phyloP scores from a whole-genome alignment of 371 early-diverging fungal species.

The Lichtheimia hyalospora region DNA sequence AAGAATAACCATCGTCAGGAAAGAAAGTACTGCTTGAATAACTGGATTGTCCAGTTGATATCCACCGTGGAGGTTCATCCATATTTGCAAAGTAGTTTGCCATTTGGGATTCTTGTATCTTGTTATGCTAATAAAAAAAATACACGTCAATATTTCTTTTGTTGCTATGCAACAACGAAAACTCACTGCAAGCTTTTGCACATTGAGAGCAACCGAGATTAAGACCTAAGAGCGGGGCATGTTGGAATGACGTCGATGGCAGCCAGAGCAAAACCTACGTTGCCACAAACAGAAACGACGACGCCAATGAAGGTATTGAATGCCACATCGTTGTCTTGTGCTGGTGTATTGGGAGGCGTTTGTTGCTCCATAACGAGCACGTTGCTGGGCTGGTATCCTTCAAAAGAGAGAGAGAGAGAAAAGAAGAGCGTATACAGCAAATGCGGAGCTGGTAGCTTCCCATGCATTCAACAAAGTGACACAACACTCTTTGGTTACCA shows the following conservation, averaged over 20 bases:
- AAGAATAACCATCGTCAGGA: slow-evolving; percentile 53
- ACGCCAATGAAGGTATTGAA: slow-evolving; percentile 66
- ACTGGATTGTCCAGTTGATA: slow-evolving; percentile 21
- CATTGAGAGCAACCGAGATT: slow-evolving; percentile 69
- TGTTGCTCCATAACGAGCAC: not conserved
- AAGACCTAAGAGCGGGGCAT: slow-evolving; percentile 41
- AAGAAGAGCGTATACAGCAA: slow-evolving; percentile 5
- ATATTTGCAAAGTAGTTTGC: slow-evolving; percentile 47
- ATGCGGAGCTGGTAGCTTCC: not conserved
- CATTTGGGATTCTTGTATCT: slow-evolving; percentile 43
- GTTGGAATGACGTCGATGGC: no score
- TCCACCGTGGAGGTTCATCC: slow-evolving; percentile 49
- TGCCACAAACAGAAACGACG: slow-evolving; percentile 60
- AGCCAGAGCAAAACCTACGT: slow-evolving; percentile 38
- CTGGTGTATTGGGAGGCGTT: not conserved
- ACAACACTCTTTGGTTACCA: slow-evolving; percentile 4
- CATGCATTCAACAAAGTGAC: not conserved
- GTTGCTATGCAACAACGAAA: not conserved
- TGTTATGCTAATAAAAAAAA: slow-evolving; percentile 37
- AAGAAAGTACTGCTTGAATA: slow-evolving; percentile 29
- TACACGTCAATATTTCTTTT: not conserved
- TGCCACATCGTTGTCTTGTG: slow-evolving; percentile 18
- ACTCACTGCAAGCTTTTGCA: slow-evolving; percentile 69
- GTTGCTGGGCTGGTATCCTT: not conserved
- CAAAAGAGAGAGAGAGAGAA: slow-evolving; percentile 1